phyloP scores from a whole-genome alignment of 306 rosid genomes.

The Prunus salicina region DNA sequence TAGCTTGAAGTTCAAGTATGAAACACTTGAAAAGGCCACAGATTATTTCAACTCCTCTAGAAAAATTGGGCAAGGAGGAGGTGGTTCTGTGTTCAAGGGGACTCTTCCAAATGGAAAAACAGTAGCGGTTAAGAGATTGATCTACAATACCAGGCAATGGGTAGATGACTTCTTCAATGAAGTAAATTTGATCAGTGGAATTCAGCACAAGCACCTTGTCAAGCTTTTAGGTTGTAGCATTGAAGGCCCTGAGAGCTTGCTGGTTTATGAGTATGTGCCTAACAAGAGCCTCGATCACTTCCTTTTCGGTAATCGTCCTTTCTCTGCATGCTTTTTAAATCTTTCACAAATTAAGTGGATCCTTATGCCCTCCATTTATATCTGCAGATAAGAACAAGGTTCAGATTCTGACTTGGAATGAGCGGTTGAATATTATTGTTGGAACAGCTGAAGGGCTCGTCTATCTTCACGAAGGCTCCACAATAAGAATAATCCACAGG shows the following conservation, averaged over 20 bases:
- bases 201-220: constrained; percentile 80
- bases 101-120: constrained; percentile 53
- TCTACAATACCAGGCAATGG: constrained; percentile 87
- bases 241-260: constrained; percentile 95
- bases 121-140: constrained; percentile 85
- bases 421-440: constrained; percentile 52
- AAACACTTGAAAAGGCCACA: constrained; percentile 77
- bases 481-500: constrained; percentile 71
- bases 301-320: constrained; percentile 55
- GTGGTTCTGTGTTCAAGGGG: constrained; percentile 83
- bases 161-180: constrained; percentile 94
- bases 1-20: constrained; percentile 66
- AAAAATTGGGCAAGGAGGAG: constrained; percentile 88
- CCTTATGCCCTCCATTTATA: neutral
- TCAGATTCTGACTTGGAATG: constrained; percentile 69
- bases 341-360: neutral
- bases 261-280: constrained; percentile 68
- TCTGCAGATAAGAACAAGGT: constrained; percentile 58
- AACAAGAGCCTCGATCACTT: constrained; percentile 75
- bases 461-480: constrained; percentile 71
- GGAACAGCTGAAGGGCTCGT: constrained; percentile 93
- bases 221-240: constrained; percentile 85
- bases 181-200: constrained; percentile 72
- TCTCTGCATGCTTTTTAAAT: neutral
- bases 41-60: constrained; percentile 61